These are phyloP conservation scores for Hyaloscypha hepaticicola DNA, from an alignment of 495 filamentous ascomycete genomes.

Conservation along the genomic window DNA sequence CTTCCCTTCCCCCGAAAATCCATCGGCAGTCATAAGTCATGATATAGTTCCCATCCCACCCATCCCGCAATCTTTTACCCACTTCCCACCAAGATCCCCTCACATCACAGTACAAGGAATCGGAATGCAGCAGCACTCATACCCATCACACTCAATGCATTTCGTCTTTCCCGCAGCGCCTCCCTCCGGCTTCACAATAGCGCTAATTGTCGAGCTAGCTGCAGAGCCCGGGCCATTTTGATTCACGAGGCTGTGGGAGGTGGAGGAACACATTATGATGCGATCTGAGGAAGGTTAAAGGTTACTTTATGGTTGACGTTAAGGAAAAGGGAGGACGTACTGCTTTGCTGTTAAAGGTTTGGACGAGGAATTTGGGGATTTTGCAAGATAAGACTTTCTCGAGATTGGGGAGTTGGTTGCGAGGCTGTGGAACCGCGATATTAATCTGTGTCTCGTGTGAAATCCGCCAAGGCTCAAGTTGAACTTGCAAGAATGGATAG, in stretches of 20 bases:
- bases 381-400: background rate
- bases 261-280: slow-evolving; percentile 27
- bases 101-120: slow-evolving; percentile 45
- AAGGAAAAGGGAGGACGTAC: too few species aligned
- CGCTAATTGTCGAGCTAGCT: slow-evolving; percentile 40
- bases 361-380: background rate
- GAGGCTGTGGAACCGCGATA: too few species aligned
- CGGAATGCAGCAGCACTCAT: slow-evolving; percentile 48
- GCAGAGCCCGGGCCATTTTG: slow-evolving; percentile 42
- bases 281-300: background rate
- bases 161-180: slow-evolving; percentile 40
- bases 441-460: too few species aligned
- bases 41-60: background rate
- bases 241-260: slow-evolving; percentile 22
- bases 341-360: too few species aligned
- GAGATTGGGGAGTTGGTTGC: too few species aligned
- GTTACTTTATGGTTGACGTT: too few species aligned
- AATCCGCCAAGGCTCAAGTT: background rate
- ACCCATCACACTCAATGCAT: slow-evolving; percentile 46
- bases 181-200: slow-evolving; percentile 42
- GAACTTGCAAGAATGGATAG: background rate
- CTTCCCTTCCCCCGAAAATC: background rate
- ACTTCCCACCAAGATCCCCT: background rate
- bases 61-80: background rate
- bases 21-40: slow-evolving; percentile 4